Evolutionary conservation across 2,329 filamentous ascomycete species (phyloP), one percentile per base, ranked within the genome.

Genomic region (Cercospora zeina): DNA sequence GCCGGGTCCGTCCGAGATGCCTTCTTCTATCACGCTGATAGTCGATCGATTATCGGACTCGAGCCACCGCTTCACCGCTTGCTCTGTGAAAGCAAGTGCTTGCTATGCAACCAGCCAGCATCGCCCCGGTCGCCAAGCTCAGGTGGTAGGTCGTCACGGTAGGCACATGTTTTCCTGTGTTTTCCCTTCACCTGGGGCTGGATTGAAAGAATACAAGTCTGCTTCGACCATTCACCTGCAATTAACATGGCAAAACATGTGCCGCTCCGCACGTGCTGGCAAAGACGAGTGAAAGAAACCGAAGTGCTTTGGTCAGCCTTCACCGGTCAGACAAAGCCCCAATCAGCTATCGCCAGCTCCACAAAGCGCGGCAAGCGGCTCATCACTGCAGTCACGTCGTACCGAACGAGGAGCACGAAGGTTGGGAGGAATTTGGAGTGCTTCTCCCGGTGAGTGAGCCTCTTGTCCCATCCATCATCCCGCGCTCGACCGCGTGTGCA

Each of bases 401-500:
- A 62, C 54, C 54, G 42, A 27, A 30, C 36, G 33, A 51, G 54
- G 53, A 53, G 27, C 45, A 30, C 33, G 21, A 62, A 62, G 59
- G 45, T 47, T 58, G 54, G 49, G 24, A n/a, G 24, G 47, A 39
- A n/a, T 45, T 49, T 57, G 13, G 42, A 36, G 19, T 27, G 37
- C 13, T 24, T 24, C 39, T 34, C 33, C 19, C n/a, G n/a, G n/a
- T n/a, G n/a, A 31, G 45, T 21, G 42, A 50, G 14, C 31, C 31
- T 39, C 34, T 47, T 34, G 31, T 34, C 31, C 8, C 31, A 42
- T 50, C 31, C 31, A 51, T 59, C 31, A 51, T 59, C 56, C 56
- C 56, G 56, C 33, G 63, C 64, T 65, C 63, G 64, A 54, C 62
- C 66, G n/a, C n/a, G 66, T 53, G 34, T 53, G 58, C 53, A 58